phyloP scores from a whole-genome alignment of 83 land plant genomes.

The Picea mariana region DNA sequence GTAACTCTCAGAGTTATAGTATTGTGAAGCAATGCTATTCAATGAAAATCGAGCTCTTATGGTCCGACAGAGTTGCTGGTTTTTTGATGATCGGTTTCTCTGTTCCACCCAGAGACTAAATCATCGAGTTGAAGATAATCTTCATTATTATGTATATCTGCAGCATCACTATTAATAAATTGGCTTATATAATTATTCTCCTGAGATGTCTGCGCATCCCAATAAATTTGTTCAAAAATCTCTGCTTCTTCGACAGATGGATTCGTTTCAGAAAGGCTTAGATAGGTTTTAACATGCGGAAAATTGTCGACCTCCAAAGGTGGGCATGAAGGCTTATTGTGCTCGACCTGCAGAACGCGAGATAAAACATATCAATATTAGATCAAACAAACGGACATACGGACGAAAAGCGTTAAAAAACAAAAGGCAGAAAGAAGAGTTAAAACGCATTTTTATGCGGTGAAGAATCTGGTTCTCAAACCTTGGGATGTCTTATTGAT shows the following conservation, averaged over 20 bases:
- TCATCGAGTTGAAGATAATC: too few species aligned
- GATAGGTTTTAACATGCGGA: neutral
- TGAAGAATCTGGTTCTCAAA: neutral
- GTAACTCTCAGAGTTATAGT: too few species aligned
- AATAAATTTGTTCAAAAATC: neutral
- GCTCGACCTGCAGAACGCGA: neutral
- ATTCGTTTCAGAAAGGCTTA: conserved; percentile 5
- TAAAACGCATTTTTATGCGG: too few species aligned
- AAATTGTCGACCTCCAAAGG: too few species aligned
- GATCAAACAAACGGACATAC: too few species aligned
- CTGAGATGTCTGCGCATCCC: neutral
- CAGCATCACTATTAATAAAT: neutral
- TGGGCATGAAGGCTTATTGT: too few species aligned
- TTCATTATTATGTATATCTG: neutral
- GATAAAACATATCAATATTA: neutral
- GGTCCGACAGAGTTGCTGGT: too few species aligned
- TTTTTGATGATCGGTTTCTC: too few species aligned
- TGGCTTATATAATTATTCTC: conserved; percentile 3
- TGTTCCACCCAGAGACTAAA: too few species aligned
- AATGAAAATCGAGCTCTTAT: too few species aligned
- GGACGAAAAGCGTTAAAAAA: neutral
- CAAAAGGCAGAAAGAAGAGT: neutral
- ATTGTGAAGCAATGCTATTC: too few species aligned
- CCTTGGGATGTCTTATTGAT: neutral
- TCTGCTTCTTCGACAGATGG: neutral